These are phyloP conservation scores for Solanum medicagineum DNA, from an alignment of 257 asterid species.

Conservation along the genomic window DNA sequence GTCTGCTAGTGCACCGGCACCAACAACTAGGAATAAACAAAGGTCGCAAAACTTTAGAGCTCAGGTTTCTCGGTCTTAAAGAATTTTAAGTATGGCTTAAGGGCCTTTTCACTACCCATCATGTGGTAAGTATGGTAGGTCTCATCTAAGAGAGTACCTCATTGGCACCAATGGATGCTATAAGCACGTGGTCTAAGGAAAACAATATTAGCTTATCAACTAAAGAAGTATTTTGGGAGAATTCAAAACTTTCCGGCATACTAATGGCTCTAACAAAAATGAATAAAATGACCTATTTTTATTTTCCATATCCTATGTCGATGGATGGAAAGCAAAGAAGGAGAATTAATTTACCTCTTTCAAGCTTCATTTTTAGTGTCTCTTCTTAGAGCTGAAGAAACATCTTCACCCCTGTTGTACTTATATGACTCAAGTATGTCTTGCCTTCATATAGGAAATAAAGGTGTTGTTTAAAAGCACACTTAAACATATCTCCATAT, in stretches of 20 bases:
- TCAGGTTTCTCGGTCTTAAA: too few species aligned
- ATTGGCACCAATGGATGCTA: too few species aligned
- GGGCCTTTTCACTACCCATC: too few species aligned
- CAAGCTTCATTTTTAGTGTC: conserved; percentile 43
- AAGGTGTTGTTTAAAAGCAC: conserved; percentile 86
- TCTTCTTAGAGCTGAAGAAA: conserved; percentile 61
- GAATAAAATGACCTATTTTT: not conserved
- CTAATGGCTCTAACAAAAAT: not conserved
- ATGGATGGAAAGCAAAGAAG: not conserved
- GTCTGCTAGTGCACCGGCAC: too few species aligned
- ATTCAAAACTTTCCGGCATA: not conserved
- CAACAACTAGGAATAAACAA: too few species aligned
- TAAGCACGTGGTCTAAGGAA: too few species aligned
- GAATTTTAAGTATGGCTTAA: too few species aligned
- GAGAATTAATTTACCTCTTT: not conserved
- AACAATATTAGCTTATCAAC: not conserved
- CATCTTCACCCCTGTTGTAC: conserved; percentile 38
- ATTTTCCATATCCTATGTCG: not conserved
- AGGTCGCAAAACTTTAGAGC: too few species aligned
- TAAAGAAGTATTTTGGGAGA: not conserved
- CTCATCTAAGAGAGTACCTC: too few species aligned
- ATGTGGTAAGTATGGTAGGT: too few species aligned
- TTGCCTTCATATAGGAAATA: conserved; percentile 69
- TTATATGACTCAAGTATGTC: conserved; percentile 68
- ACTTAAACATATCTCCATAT: conserved; percentile 61